A percentile compares a stretch with the other conserved stretches of the same genome.
These are phyloP conservation scores for Rhizopogon salebrosus DNA, from an alignment of 768 basidiomycete genomes.

Conservation along the genomic window DNA sequence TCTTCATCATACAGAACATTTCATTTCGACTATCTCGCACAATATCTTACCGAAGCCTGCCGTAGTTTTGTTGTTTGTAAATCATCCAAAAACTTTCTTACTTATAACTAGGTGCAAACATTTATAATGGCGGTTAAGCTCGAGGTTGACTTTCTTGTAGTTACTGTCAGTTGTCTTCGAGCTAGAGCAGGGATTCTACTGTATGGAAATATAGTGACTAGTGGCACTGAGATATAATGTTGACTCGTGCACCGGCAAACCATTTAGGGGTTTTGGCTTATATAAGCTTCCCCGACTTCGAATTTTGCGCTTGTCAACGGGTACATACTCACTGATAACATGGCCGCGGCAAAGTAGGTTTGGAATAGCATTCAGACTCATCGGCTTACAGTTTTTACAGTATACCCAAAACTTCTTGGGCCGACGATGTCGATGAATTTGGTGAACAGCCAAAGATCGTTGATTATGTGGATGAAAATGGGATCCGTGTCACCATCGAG, in stretches of 20 bases:
- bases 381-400: neutral
- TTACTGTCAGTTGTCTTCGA: no score
- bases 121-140: no score
- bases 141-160: no score
- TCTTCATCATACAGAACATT: neutral
- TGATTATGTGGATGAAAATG: conserved; percentile 80
- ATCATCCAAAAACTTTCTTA: no score
- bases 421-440: conserved; percentile 80
- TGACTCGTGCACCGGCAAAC: no score
- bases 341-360: neutral
- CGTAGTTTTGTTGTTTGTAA: neutral
- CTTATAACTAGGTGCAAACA: no score
- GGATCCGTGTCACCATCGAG: conserved; percentile 80
- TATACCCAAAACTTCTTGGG: conserved; percentile 71
- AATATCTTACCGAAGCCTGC: neutral
- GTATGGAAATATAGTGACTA: no score
- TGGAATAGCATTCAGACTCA: neutral
- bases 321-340: conserved; percentile 1
- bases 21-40: neutral
- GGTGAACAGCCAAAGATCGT: conserved; percentile 56
- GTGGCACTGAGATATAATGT: no score
- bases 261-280: no score
- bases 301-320: no score
- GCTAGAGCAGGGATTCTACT: no score
- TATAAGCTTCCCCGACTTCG: no score